Conservation (phyloP, 345 rosid genomes). For the Populus alba region DNA sequence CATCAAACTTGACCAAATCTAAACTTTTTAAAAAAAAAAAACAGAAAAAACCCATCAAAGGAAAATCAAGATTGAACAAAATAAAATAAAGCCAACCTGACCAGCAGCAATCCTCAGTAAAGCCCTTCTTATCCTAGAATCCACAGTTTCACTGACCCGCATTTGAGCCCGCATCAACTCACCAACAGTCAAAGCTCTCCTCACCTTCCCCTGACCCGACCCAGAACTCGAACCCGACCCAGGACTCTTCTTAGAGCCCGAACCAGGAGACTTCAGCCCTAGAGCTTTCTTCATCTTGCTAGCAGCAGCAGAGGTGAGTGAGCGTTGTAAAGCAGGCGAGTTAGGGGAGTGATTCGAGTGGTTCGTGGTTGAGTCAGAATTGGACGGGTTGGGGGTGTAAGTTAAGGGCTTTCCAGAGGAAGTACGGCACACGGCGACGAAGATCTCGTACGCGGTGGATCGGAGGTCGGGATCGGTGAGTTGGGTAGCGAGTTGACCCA, state of each 20-base stretch:
- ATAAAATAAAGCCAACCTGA: conserved; percentile 52
- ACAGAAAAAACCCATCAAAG: neutral
- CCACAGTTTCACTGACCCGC: conserved; percentile 70
- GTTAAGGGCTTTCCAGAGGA: conserved; percentile 72
- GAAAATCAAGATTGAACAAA: no score
- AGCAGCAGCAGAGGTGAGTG: conserved; percentile 87
- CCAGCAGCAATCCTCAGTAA: conserved; percentile 78
- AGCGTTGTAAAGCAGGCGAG: conserved; percentile 62
- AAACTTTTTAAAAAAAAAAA: neutral
- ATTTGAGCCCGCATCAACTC: conserved; percentile 93
- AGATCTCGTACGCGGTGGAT: conserved; percentile 85
- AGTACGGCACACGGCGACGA: conserved; percentile 79
- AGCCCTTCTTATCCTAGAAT: conserved; percentile 86
- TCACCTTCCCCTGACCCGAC: conserved; percentile 56
- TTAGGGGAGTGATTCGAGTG: conserved; percentile 33
- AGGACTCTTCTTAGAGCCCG: conserved; percentile 63
- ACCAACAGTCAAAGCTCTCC: conserved; percentile 70
- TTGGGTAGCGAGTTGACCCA: conserved; percentile 64
- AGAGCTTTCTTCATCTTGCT: conserved; percentile 94
- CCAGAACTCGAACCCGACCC: conserved; percentile 47
- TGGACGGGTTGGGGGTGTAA: conserved; percentile 43
- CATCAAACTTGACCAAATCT: conserved; percentile 1
- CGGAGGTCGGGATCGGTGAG: conserved; percentile 84
- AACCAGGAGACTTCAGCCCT: conserved; percentile 73
- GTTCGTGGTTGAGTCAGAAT: conserved; percentile 42